Percentiles rank a stretch among this genome's conserved stretches.
Conservation (phyloP, 345 rosid species). For the Pistacia vera region DNA sequence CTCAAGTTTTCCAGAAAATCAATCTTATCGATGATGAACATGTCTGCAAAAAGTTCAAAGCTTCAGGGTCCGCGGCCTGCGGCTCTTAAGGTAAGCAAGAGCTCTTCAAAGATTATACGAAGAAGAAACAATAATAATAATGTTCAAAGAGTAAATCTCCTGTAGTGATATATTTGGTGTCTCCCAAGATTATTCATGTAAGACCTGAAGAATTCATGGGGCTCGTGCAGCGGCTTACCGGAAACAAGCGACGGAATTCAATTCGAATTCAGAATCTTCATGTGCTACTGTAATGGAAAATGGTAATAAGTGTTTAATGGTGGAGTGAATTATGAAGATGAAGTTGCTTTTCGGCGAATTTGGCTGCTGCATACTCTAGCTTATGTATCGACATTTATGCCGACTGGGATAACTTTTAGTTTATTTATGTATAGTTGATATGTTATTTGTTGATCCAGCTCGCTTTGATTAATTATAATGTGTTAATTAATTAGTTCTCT, state of each 20-base stretch:
- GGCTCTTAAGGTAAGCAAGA: slow-evolving; percentile 18
- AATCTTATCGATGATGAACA: neutral
- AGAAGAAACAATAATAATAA: neutral
- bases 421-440: no score
- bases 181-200: slow-evolving; percentile 50
- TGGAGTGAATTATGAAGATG: no score
- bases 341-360: no score
- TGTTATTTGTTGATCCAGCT: no score
- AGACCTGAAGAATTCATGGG: slow-evolving; percentile 48
- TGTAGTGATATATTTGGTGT: slow-evolving; percentile 37
- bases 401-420: no score
- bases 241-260: slow-evolving; percentile 14
- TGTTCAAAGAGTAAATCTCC: slow-evolving; percentile 16
- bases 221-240: slow-evolving; percentile 51
- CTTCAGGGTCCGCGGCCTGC: slow-evolving; percentile 26
- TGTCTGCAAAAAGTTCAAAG: neutral
- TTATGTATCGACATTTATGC: no score
- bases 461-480: no score
- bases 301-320: no score
- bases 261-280: neutral
- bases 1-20: no score
- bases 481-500: no score
- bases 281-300: neutral
- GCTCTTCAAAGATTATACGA: slow-evolving; percentile 9
- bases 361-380: no score